Percentiles rank a stretch among this genome's conserved stretches.
Conservation (phyloP, 306 rosid genomes). For the Hippophae tibetana region DNA sequence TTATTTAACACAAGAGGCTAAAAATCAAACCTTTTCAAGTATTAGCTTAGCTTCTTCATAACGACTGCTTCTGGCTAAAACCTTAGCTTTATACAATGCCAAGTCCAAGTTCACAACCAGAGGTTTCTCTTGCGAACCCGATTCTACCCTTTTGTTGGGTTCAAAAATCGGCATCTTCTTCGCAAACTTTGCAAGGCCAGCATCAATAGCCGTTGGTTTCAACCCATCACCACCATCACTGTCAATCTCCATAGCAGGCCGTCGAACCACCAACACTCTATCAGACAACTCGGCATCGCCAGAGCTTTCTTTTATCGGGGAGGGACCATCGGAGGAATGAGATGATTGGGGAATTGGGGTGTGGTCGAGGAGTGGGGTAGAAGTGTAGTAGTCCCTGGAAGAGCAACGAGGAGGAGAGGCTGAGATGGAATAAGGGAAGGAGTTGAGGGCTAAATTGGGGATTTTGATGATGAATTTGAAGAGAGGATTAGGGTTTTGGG, state of each 20-base stretch:
- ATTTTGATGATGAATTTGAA: conserved; percentile 39
- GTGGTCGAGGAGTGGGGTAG: conserved; percentile 34
- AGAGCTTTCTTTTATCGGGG: neutral
- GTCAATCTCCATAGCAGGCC: conserved; percentile 57
- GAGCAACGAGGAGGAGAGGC: conserved; percentile 35
- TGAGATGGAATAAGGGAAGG: conserved; percentile 21
- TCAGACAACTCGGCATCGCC: conserved; percentile 20
- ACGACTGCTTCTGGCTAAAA: conserved; percentile 39
- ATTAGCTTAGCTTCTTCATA: conserved; percentile 54
- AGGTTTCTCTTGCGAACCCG: conserved; percentile 39
- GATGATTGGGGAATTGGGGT: conserved; percentile 9
- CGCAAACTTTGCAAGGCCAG: conserved; percentile 48
- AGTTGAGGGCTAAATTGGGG: conserved; percentile 37
- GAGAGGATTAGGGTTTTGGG: conserved; percentile 33
- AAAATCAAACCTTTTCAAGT: conserved; percentile 45
- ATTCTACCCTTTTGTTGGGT: conserved; percentile 40
- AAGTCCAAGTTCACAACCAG: conserved; percentile 77
- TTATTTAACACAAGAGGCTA: neutral
- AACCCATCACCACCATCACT: conserved; percentile 5
- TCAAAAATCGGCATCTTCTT: conserved; percentile 78
- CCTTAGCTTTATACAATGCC: conserved; percentile 66
- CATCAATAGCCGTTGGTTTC: conserved; percentile 33
- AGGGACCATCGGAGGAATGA: conserved; percentile 9
- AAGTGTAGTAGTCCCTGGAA: conserved; percentile 25
- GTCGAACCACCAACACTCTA: conserved; percentile 48